A percentile compares a stretch with the other conserved stretches of the same genome.
phyloP scores from a whole-genome alignment of 805 yeast species.

The Spathaspora girioi region DNA sequence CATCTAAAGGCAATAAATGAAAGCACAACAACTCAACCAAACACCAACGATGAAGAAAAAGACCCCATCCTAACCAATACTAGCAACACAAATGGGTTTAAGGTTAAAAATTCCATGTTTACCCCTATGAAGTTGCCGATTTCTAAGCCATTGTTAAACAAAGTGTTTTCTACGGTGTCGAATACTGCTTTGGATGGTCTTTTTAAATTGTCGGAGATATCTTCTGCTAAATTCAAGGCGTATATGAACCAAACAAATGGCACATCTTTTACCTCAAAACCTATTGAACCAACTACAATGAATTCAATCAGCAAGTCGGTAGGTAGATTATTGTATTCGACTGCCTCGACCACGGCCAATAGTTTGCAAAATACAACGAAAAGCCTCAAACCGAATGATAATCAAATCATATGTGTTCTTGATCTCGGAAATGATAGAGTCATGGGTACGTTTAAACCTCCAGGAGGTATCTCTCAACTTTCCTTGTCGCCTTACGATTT shows the following conservation, averaged over 20 bases:
- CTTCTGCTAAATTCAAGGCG: slow-evolving; percentile 38
- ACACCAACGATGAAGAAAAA: slow-evolving; percentile 2
- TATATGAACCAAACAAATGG: slow-evolving; percentile 27
- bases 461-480: slow-evolving; percentile 58
- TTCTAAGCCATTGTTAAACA: slow-evolving; percentile 43
- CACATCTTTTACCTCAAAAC: slow-evolving; percentile 9
- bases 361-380: slow-evolving; percentile 20
- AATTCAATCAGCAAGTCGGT: slow-evolving; percentile 29
- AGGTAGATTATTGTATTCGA: slow-evolving; percentile 30
- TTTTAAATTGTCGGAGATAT: slow-evolving; percentile 41
- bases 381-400: slow-evolving; percentile 22
- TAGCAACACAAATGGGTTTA: background rate
- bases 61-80: slow-evolving; percentile 11
- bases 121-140: slow-evolving; percentile 47
- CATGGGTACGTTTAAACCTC: slow-evolving; percentile 48
- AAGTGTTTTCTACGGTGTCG: slow-evolving; percentile 47
- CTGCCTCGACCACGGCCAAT: slow-evolving; percentile 26
- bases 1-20: slow-evolving; percentile 21
- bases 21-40: slow-evolving; percentile 2
- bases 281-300: slow-evolving; percentile 9
- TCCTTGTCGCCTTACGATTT: slow-evolving; percentile 62
- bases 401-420: slow-evolving; percentile 41
- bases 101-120: slow-evolving; percentile 13
- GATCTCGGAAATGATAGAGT: slow-evolving; percentile 43
- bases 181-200: slow-evolving; percentile 52